Evolutionary conservation across 495 filamentous ascomycete species (phyloP), one percentile per base, ranked within the genome.

Genomic region (Talaromyces trachyspermus): DNA sequence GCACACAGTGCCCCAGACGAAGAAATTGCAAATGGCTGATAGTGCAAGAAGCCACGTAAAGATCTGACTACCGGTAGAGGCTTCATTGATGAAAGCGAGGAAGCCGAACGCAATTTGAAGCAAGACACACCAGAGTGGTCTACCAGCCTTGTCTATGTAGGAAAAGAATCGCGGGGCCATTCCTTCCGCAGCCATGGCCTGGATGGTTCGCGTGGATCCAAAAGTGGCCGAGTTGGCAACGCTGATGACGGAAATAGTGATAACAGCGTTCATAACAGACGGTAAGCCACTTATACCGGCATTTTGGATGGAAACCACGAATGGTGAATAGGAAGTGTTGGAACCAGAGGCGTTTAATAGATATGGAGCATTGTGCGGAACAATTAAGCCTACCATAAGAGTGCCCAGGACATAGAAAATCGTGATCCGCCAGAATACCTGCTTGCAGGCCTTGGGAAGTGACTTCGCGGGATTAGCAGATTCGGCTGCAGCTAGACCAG

Each of bases 351-450:
- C 56, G 54, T 68, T 59, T 58, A 79, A 58, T 49, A 72, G 62
- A 51, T 66, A 56, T 25, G 30, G 49, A 27, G 62, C 76, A 54
- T 78, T 61, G 41, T 69, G 71, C 12, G 75, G 71, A n/a, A 92
- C 70, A 15, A 89, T 74, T 26, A 92, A 69, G 20, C 85, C 84
- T 49, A 92, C 72, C 48, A 90, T 80, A 54, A 86, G 77, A 30
- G 88, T 77, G 40, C 75, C 77, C 7, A 89, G 61, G 43, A 92
- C 71, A 57, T 89, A 92, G 62, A 92, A 88, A 52, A 77, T 62
- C 30, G 81, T 68, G 54, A 89, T 85, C 57, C 83, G 81, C 82
- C 82, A 86, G 58, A 86, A 86, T 29, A 86, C 78, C 58, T 86
- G 83, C 65, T 85, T 85, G 54, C 78, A 78, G 17, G 84, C 83